Evolutionary conservation across 1,139 yeast genomes (phyloP), one percentile per base, ranked within the genome.

Genomic region (Nakaseomyces uthaithaninus): DNA sequence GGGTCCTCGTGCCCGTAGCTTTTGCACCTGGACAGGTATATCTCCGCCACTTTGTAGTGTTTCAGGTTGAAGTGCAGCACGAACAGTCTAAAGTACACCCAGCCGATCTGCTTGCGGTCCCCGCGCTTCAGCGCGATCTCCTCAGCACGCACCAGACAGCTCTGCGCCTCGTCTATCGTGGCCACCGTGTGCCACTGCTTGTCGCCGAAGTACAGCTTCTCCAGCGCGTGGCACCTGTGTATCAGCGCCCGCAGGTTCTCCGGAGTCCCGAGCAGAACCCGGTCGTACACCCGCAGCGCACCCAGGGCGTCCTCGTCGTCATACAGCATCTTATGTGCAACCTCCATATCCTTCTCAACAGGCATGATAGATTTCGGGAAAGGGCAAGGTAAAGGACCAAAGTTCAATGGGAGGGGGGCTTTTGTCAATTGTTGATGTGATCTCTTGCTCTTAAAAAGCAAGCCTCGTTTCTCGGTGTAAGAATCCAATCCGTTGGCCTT

Each of bases 21-120:
- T 30, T 66, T 60, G 1, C 89, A 83, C 45, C 66, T 62, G 8
- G 59, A 58, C 39, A 85, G 64, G 45, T 73, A 71, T 27, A 54
- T 59, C 25, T 67, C 61, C 0, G 94, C 80, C 40, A 65, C 60
- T 9, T 58, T 59, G 44, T 62, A 67, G 11, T 71, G 63, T 47
- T 74, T 75, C 45, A 71, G 65, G 35, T 67, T 64, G 52, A 68
- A 75, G 45, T 64, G 64, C 17, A 72, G 62, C 43, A 77, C 60
- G 8, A 76, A 84, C 41, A 79, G 64, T 31, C 84, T 68, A 54
- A 77, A 75, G 51, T 80, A 73, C 19, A 80, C 75, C 23, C 69
- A 64, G 0, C 76, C 82, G 30, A 80, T 66, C n/a, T 71, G 71
- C 3, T 65, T 63, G 44, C 78, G 63, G 41, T 68, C 72, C 0